phyloP scores from a whole-genome alignment of 805 yeast genomes.

The Debaryomyces hansenii region DNA sequence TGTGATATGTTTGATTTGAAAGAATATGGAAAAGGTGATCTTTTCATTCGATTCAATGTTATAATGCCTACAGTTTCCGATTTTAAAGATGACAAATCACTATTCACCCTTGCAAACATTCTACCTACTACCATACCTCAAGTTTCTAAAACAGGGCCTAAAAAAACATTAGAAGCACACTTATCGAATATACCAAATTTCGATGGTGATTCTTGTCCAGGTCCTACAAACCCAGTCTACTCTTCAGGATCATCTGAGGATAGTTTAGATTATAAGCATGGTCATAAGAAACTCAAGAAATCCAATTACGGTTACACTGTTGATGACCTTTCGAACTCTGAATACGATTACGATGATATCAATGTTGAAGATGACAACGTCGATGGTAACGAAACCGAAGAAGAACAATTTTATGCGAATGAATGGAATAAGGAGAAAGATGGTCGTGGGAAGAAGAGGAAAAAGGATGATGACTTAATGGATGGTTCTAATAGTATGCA shows the following conservation, averaged over 20 bases:
- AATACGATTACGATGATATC: slow-evolving; percentile 15
- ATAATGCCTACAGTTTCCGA: slow-evolving; percentile 30
- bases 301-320: not conserved
- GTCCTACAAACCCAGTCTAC: not conserved
- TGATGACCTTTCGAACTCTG: slow-evolving; percentile 1
- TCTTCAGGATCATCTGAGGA: not conserved
- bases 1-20: slow-evolving; percentile 19
- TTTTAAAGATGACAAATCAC: slow-evolving; percentile 22
- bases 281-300: not conserved
- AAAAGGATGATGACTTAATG: slow-evolving; percentile 1
- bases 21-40: slow-evolving; percentile 30
- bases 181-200: slow-evolving; percentile 9
- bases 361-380: slow-evolving; percentile 15
- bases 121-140: slow-evolving; percentile 16
- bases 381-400: slow-evolving; percentile 16
- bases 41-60: slow-evolving; percentile 40
- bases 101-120: slow-evolving; percentile 16
- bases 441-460: slow-evolving; percentile 5
- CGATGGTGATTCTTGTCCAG: not conserved
- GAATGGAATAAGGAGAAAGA: slow-evolving; percentile 14
- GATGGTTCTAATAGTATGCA: slow-evolving; percentile 17
- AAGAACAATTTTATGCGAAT: slow-evolving; percentile 15
- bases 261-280: not conserved
- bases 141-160: not conserved
- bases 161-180: slow-evolving; percentile 3